These are phyloP conservation scores for Pseudogymnoascus sp. DNA, from an alignment of 2,329 filamentous ascomycete genomes.

Conservation along the genomic window DNA sequence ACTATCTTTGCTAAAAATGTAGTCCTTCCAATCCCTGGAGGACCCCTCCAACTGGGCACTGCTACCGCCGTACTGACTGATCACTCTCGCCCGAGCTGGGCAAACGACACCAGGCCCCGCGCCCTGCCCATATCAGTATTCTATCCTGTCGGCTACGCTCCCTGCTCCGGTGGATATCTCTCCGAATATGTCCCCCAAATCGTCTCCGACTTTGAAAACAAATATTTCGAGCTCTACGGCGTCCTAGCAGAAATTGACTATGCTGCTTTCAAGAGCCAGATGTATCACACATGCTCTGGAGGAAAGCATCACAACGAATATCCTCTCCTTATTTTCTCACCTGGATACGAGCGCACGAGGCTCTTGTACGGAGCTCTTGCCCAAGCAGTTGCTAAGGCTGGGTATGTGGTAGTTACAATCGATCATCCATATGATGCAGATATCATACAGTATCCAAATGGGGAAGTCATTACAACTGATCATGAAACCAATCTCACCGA, in stretches of 20 bases:
- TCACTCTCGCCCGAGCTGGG: not conserved
- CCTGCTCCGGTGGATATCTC: not conserved
- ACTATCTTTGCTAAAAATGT: not conserved
- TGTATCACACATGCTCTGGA: not conserved
- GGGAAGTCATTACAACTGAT: constrained; percentile 24
- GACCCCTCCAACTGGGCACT: not conserved
- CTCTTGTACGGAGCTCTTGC: constrained; percentile 37
- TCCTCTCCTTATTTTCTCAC: constrained; percentile 34
- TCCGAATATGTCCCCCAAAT: not conserved
- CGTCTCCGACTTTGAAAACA: not conserved
- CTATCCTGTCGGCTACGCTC: not conserved
- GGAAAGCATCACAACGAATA: not conserved
- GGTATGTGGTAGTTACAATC: constrained; percentile 38
- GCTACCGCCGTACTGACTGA: not conserved
- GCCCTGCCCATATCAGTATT: not conserved
- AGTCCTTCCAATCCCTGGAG: not conserved
- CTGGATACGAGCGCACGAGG: constrained; percentile 33
- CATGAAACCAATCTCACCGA: constrained; percentile 15
- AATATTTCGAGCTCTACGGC: not conserved
- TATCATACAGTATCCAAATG: constrained; percentile 38
- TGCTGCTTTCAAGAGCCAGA: not conserved
- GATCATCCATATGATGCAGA: constrained; percentile 41
- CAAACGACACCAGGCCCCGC: not conserved
- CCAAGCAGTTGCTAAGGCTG: constrained; percentile 36
- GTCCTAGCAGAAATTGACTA: not conserved